Base-by-base conservation (phyloP, 108 stramenopile species). In the Fistulifera solaris region DNA sequence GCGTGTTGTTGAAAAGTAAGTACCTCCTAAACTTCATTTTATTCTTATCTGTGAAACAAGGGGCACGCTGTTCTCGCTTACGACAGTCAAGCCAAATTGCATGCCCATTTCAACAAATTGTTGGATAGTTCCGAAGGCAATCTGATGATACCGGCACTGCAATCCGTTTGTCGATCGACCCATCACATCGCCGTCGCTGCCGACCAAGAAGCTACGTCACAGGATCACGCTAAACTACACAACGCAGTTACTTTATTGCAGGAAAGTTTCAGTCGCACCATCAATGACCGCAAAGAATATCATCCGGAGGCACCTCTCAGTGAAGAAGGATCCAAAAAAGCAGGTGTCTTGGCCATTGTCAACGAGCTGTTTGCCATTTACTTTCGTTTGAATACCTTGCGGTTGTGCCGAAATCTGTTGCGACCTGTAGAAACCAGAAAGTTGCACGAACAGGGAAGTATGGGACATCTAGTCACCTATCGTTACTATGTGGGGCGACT, bases 341-440 rank as follows among this genome's bases (percentile, higher is more conserved):
- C 80, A 0, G 89, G 87, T 6, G 90, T 89, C 23, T 59, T 95
- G 10, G 77, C 71, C 47, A 80, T 93, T 59, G 94, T 93, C 24
- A 88, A 88, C 52, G 85, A 88, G 48, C 78, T 96, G 17, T 94
- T 98, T 70, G 82, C 79, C 52, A 85, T 91, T 71, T 98, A 96
- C 72, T 95, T 96, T 66, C 68, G 70, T 42, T 82, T 98, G 42
- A 98, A 96, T 49, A 94, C 89, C 11, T 70, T 98, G 16, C 66
- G 93, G 38, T 59, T 98, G 42, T 96, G 95, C 59, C 92, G 89
- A 64, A 96, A 96, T 60, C 58, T 98, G 31, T 58, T 91, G 11
- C 71, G 83, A 53, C 87, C 87, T 7, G 81, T 89, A 0, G 89
- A 91, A 66, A 71, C 68, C 50, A 65, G 74, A 25, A 72, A 72